Conservation (phyloP, 148 eudicot species). For the Dysphania ambrosioides region DNA sequence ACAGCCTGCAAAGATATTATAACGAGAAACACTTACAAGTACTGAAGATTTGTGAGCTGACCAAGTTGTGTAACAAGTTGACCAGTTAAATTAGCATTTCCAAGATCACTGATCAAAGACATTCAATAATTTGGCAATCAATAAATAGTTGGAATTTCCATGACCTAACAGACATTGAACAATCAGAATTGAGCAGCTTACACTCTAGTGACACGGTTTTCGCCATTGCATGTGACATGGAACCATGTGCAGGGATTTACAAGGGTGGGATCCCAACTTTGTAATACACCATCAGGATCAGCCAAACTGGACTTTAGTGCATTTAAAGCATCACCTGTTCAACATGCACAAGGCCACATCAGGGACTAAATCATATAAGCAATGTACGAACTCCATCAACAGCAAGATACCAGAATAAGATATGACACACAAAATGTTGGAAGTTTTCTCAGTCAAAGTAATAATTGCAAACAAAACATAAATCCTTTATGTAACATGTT, state of each 20-base stretch:
- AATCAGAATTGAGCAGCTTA: constrained; percentile 31
- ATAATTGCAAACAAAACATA: too few relatives aligned
- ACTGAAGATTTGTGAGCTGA: constrained; percentile 61
- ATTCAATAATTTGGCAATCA: constrained; percentile 9
- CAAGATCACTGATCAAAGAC: constrained; percentile 60
- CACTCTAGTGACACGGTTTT: constrained; percentile 77
- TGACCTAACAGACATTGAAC: not conserved
- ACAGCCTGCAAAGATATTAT: not conserved
- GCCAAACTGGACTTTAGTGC: constrained; percentile 48
- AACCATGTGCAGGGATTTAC: constrained; percentile 89
- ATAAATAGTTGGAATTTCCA: not conserved
- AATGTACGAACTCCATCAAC: not conserved
- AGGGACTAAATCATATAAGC: not conserved
- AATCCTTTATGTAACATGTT: too few relatives aligned
- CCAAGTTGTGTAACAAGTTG: constrained; percentile 75
- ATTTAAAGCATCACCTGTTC: constrained; percentile 72
- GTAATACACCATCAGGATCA: constrained; percentile 71
- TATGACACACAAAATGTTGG: too few relatives aligned
- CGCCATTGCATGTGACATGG: constrained; percentile 71
- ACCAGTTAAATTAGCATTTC: constrained; percentile 73
- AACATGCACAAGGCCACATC: constrained; percentile 25
- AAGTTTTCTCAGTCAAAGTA: too few relatives aligned
- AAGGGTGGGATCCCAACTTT: constrained; percentile 80
- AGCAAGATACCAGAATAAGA: not conserved
- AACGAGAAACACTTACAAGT: constrained; percentile 53